These are phyloP conservation scores for Physaria fendleri DNA, from an alignment of 345 rosid species.

Conservation along the genomic window DNA sequence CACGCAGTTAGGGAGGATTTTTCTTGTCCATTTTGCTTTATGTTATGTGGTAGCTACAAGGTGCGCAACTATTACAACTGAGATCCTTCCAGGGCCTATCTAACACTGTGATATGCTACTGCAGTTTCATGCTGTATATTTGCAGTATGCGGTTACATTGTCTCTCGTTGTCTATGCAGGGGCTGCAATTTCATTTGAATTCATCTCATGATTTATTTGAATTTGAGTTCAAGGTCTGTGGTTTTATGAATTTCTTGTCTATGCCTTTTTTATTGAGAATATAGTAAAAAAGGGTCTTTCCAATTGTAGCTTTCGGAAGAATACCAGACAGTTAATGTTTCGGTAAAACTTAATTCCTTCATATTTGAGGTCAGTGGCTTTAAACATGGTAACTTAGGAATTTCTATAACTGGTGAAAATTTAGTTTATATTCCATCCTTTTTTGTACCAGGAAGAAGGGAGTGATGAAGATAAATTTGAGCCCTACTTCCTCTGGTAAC, in stretches of 20 bases:
- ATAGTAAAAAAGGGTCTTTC: constrained; percentile 25
- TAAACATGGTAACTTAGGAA: constrained; percentile 15
- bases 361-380: constrained; percentile 62
- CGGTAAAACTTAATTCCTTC: constrained; percentile 65
- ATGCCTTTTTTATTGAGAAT: constrained; percentile 14
- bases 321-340: constrained; percentile 68
- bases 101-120: constrained; percentile 3
- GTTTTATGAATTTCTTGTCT: constrained; percentile 28
- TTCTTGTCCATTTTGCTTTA: constrained; percentile 90
- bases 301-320: constrained; percentile 62
- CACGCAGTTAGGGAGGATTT: constrained; percentile 84
- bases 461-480: constrained; percentile 46
- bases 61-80: constrained; percentile 31
- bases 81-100: constrained; percentile 6
- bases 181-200: constrained; percentile 74
- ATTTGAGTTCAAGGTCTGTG: constrained; percentile 90
- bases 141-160: neutral
- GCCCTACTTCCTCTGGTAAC: constrained; percentile 66
- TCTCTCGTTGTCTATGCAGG: constrained; percentile 44
- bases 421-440: constrained; percentile 7
- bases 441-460: constrained; percentile 45
- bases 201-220: constrained; percentile 85
- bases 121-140: neutral
- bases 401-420: neutral
- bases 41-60: constrained; percentile 79